Evolutionary conservation across 352 stramenopile species (phyloP), one percentile per base, ranked within the genome.

Genomic region (Phytophthora foliorum): DNA sequence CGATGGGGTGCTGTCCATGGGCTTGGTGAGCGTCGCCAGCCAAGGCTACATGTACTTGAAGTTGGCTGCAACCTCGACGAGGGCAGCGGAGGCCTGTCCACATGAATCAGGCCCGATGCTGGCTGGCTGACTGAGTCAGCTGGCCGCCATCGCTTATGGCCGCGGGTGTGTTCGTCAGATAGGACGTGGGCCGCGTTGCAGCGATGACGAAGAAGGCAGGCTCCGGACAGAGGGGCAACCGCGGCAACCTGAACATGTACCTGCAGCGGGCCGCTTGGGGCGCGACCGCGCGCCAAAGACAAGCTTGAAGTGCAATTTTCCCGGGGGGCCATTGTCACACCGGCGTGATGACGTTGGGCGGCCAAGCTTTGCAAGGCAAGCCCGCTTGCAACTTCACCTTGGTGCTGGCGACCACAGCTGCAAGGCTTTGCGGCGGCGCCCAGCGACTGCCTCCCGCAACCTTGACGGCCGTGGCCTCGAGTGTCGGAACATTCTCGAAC

Each of bases 401-500:
- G 42, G 36, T 42, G 36, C 16, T 14, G 6, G 17, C 17, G 36
- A 8, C 19, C 57, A 70, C 53, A 73, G 69, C 63, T 74, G 64
- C 69, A 57, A 69, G 50, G 69, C 58, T 61, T 76, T 74, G 57
- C 53, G 34, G n/a, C 31, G 31, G 31, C 24, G 31, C 41, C 29
- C 11, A 39, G 41, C 42, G 29, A 34, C 29, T 34, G 29, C 27
- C 27, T 6, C 27, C 1, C 27, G 27, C 29, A 34, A 34, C 29
- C 29, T 34, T 13, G 48, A 34, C 57, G 41, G 19, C 42, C 19
- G 38, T 57, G 55, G 34, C 36, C 45, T 57, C 32, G 34, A 68
- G 50, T 68, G 59, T 75, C 54, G 65, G 44, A 74, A 68, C 59
- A 68, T 77, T 77, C 70, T 74, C 48, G 65, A 74, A 66, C 58